Base-by-base conservation (phyloP, 1,139 yeast genomes). In the Pichia sp. region DNA sequence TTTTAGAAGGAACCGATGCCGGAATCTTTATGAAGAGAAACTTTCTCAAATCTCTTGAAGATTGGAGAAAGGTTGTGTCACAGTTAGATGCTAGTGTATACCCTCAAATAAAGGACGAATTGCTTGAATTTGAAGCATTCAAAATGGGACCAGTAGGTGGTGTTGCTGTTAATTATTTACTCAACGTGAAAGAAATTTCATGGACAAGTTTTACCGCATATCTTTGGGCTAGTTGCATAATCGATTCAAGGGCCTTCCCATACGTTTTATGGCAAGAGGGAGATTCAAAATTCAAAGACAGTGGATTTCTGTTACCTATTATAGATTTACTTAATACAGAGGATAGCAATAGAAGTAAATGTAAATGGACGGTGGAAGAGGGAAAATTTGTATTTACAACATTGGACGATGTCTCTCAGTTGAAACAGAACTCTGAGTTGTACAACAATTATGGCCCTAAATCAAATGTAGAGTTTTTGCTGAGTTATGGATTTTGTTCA, bases 401-500 rank as follows among this genome's bases (percentile, higher is more conserved):
- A 0, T 48, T 51, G 2, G 53, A 54, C 21, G 52, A 50, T 11
- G 20, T 34, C 3, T 67, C 68, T 39, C 52, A 55, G 41, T 58
- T 70, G 54, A 56, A 55, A 36, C 51, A 50, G 8, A 79, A 76
- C 0, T 54, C 56, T 4, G 82, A 85, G 54, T 52, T 86, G 2
- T 80, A 61, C 58, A 86, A 88, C 58, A 86, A 84, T 59, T 88
- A 89, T 59, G 97, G 97, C 1, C 74, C 79, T 45, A 88, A 86
- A 56, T 81, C 93, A 1, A 88, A 88, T 55, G 86, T 83, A 53
- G 95, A 85, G 51, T 65, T 81, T 24, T 59, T 77, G 6, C 55
- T 76, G 31, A 79, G 75, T 0, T 75, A 76, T 50, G 96, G 96
- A 0, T 86, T 86, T 61, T 76, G 79, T 20, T 41, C 82, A 3